Evolutionary conservation across 1,284 basidiomycete species (phyloP).

Genomic region (Pulchroboletus neoregius): DNA sequence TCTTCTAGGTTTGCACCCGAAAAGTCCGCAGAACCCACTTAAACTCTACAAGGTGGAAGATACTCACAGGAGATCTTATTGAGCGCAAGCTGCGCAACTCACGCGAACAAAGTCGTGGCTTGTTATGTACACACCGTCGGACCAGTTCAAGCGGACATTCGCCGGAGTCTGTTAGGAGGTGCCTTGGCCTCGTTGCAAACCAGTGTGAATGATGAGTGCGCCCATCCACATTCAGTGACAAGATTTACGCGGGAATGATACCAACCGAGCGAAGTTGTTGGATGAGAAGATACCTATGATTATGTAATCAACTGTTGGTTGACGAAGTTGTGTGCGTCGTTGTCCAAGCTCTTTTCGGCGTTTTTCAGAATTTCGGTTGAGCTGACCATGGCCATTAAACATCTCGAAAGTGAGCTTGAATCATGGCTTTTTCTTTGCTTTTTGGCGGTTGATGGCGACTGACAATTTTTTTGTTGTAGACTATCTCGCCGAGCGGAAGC

Average conservation of each 20-base stretch:
- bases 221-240: no score
- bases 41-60: slow-evolving; percentile 14
- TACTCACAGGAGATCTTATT: slow-evolving; percentile 20
- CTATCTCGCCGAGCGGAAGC: slow-evolving; percentile 84
- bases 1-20: slow-evolving; percentile 3
- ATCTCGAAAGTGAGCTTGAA: slow-evolving; percentile 45
- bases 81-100: slow-evolving; percentile 1
- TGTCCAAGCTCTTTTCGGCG: slow-evolving; percentile 13
- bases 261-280: no score
- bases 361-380: slow-evolving; percentile 11
- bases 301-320: no score
- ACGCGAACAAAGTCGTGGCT: slow-evolving; percentile 12
- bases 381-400: slow-evolving; percentile 48
- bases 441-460: not conserved
- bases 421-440: not conserved
- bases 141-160: no score
- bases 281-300: no score
- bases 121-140: slow-evolving; percentile 22
- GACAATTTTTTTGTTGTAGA: slow-evolving; percentile 41
- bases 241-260: no score
- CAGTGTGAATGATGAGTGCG: no score
- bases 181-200: no score
- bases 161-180: no score
- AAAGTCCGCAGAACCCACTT: slow-evolving; percentile 12
- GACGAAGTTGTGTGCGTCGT: slow-evolving; percentile 17